phyloP scores from a whole-genome alignment of 768 basidiomycete species.

The Tricholomella constricta region DNA sequence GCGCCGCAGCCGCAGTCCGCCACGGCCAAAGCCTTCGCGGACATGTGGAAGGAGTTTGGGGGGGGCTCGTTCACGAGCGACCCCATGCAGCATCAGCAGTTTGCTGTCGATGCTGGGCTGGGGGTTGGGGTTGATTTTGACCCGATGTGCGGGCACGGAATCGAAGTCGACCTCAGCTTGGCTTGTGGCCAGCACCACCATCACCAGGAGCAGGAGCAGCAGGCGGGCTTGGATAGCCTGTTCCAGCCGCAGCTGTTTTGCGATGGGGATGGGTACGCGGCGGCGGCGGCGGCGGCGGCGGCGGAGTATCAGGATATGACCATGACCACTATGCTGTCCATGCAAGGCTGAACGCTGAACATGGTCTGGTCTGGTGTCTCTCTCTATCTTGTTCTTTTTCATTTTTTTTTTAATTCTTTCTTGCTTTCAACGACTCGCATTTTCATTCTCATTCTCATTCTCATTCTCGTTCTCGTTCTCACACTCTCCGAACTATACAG shows the following conservation, averaged over 20 bases:
- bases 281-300: no score
- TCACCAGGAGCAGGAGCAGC: neutral
- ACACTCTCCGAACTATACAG: neutral
- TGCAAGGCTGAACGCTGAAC: neutral
- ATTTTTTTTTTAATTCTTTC: neutral
- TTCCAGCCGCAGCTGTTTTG: constrained; percentile 9
- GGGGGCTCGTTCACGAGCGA: constrained; percentile 7
- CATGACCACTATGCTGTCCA: neutral
- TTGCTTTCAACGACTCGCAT: neutral
- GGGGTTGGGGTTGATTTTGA: neutral
- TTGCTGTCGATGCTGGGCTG: neutral
- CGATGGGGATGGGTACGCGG: neutral
- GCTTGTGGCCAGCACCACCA: neutral
- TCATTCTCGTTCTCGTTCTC: no score
- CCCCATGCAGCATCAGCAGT: neutral
- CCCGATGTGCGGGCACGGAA: constrained; percentile 1
- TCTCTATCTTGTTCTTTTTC: neutral
- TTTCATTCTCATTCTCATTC: no score
- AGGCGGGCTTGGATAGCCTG: constrained; percentile 6
- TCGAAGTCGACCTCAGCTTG: constrained; percentile 5
- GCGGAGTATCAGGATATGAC: neutral
- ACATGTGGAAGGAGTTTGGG: constrained; percentile 19
- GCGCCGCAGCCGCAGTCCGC: constrained; percentile 10
- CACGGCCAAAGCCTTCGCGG: constrained; percentile 12
- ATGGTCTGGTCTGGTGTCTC: neutral